Percentiles rank a stretch among this genome's conserved stretches.
These are phyloP conservation scores for Colletotrichum sp. DNA, from an alignment of 2,329 filamentous ascomycete genomes.

Conservation along the genomic window DNA sequence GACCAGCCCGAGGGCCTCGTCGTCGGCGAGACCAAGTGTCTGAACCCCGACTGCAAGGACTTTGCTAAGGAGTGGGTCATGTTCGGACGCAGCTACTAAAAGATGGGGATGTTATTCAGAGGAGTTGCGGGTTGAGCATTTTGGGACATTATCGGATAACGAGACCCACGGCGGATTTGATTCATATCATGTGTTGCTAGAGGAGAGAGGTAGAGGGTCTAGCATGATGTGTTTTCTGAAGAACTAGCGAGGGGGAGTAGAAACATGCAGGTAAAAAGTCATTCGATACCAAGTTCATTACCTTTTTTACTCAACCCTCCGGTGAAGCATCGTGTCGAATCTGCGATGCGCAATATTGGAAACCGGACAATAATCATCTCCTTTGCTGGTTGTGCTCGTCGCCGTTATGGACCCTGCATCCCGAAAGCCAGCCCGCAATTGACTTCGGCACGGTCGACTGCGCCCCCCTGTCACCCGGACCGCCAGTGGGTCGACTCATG, in stretches of 20 bases:
- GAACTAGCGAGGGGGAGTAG: background rate
- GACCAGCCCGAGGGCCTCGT: constrained; percentile 83
- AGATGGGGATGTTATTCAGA: background rate
- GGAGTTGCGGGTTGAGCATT: constrained; percentile 19
- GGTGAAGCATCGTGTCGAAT: background rate
- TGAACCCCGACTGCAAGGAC: constrained; percentile 83
- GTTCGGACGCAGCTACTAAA: constrained; percentile 79
- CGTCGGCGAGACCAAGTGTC: constrained; percentile 85
- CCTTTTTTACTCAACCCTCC: fast-evolving
- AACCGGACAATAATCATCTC: background rate
- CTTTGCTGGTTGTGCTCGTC: background rate
- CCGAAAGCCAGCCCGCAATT: background rate
- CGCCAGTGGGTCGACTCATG: background rate
- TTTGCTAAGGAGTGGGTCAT: constrained; percentile 87
- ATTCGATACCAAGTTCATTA: constrained; percentile 18
- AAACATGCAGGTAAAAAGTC: constrained; percentile 5
- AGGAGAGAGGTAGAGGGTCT: background rate
- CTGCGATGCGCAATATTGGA: background rate
- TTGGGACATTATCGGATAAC: constrained; percentile 8
- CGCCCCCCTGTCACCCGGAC: background rate
- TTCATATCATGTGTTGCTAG: constrained; percentile 13
- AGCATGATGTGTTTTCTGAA: background rate
- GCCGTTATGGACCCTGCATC: background rate
- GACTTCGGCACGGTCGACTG: background rate
- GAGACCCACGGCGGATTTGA: constrained; percentile 10